Evolutionary conservation across 352 stramenopile species (phyloP), one percentile per base, ranked within the genome.

Genomic region (Elongisporangium prolatum): DNA sequence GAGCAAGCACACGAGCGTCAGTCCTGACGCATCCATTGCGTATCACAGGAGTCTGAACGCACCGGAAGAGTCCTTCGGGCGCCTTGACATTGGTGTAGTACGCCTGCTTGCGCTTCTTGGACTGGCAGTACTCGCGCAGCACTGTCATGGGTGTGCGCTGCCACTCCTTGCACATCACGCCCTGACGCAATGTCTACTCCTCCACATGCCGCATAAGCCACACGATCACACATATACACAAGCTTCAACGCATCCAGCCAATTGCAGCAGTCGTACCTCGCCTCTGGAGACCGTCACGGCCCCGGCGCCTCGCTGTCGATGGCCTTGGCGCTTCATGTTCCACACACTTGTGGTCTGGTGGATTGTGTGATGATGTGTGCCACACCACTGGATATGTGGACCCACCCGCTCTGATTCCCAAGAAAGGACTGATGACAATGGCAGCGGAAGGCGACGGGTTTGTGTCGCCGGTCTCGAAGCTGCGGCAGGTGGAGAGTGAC

Each of bases 91-190:
- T 74, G 13, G 68, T 68, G 65, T 93, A 97, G 38, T 84, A 77
- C 21, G 86, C 74, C 49, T 86, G 65, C 40, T 83, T 80, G 37
- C 91, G 81, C 65, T 98, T 98, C 65, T 98, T 88, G 52, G 85
- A 77, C 69, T 98, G 85, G 59, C 88, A 98, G 63, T 93, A 98
- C 63, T 99, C 94, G 20, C 84, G 74, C 60, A 99, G 75, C 48
- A 99, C 60, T 71, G 97, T 77, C 60, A 94, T 95, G 6, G 97
- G 97, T 37, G 91, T 97, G 38, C 86, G 77, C 72, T 98, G 91
- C 91, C 91, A 98, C 63, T 98, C 91, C 68, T 98, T 97, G 50
- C 91, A 91, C 48, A 92, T 52, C 1, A 98, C 75, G n/a, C 91
- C 91, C 56, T 95, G 86, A 18, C 80, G 80, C 21, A 88, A 54